A percentile compares a stretch with the other conserved stretches of the same genome.
These are phyloP conservation scores for Suillus plorans DNA, from an alignment of 768 basidiomycete genomes.

Conservation along the genomic window DNA sequence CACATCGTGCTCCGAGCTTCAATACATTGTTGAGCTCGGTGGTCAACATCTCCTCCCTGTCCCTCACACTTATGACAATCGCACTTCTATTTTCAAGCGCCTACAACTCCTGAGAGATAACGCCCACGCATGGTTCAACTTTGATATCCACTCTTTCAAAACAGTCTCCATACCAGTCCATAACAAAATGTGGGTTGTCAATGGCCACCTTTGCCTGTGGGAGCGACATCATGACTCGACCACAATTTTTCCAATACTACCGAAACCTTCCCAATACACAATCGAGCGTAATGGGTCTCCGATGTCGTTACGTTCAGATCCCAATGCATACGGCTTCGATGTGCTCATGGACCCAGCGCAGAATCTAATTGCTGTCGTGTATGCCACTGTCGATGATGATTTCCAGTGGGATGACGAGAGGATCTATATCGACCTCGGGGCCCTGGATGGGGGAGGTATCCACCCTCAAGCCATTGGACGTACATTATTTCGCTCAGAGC, in stretches of 20 bases:
- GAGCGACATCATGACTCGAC: neutral
- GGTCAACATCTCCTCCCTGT: neutral
- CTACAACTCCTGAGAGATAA: neutral
- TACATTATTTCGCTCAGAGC: neutral
- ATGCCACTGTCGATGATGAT: neutral
- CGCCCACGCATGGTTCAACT: neutral
- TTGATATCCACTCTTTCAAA: neutral
- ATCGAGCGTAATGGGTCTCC: neutral
- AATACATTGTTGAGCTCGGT: neutral
- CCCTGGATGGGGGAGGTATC: neutral
- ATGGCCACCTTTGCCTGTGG: neutral
- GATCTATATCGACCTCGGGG: neutral
- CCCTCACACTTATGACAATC: neutral
- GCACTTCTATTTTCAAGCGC: neutral
- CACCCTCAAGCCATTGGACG: neutral
- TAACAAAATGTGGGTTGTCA: neutral
- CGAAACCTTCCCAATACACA: neutral
- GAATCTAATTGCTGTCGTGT: neutral
- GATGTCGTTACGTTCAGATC: neutral
- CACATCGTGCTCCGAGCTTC: neutral
- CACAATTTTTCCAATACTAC: neutral
- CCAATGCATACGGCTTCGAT: neutral
- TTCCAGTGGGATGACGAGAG: neutral
- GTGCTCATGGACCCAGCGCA: neutral
- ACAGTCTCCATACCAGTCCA: neutral